Percentiles rank a stretch among this genome's conserved stretches.
Evolutionary conservation across 2,329 filamentous ascomycete genomes (phyloP).

Genomic region (Cladosporium sp.): DNA sequence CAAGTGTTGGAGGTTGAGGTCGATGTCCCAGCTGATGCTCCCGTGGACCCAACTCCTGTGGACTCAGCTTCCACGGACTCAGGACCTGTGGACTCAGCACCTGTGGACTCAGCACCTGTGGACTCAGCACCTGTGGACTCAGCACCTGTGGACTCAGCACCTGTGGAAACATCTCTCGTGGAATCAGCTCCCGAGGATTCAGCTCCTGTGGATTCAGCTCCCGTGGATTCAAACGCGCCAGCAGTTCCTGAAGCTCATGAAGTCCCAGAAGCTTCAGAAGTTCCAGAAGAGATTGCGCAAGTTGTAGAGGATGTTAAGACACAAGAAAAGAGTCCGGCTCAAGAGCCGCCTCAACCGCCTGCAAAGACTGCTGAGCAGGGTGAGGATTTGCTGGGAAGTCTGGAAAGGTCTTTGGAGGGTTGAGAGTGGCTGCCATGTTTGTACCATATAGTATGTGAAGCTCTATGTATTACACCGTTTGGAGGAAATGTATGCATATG

Average conservation of each 20-base stretch:
- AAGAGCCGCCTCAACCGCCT: conserved; percentile 1
- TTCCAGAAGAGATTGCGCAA: neutral
- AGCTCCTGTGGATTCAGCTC: neutral
- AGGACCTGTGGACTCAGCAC: neutral
- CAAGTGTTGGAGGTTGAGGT: conserved; percentile 2
- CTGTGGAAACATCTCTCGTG: neutral
- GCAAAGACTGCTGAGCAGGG: neutral
- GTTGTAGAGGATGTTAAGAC: neutral
- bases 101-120: neutral
- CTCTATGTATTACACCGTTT: neutral
- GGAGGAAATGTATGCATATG: neutral
- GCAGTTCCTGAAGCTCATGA: neutral
- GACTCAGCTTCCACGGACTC: neutral
- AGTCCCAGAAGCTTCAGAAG: neutral
- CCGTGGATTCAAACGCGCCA: neutral
- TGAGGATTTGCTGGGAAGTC: conserved; percentile 16
- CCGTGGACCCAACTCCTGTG: neutral
- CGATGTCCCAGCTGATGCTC: neutral
- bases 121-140: neutral
- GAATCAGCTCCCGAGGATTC: neutral
- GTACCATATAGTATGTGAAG: conserved; percentile 1
- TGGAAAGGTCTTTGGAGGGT: conserved; percentile 11
- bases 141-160: neutral
- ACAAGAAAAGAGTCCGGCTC: neutral
- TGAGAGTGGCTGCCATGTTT: neutral